Evolutionary conservation across 345 rosid genomes (phyloP), one percentile per base, ranked within the genome.

Genomic region (Nasturtium officinale): DNA sequence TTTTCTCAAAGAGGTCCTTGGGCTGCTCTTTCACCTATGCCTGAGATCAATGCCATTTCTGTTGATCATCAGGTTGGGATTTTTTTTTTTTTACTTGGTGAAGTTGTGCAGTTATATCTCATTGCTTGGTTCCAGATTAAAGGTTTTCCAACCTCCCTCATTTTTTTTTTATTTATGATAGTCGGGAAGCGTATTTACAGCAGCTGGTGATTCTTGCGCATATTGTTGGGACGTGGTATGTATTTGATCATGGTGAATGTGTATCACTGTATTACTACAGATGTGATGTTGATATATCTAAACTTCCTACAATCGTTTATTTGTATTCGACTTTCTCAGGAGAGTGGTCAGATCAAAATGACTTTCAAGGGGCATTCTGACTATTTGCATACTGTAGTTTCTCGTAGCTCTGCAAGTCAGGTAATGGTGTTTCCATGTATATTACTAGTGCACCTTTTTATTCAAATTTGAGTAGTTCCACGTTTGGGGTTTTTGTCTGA

Each of bases 201-300:
- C 96, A 40, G 89, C 89, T 20, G 99, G 99, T 77, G 97, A 91
- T 81, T 95, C 96, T 77, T 84, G 85, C 66, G 97, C 96, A 7
- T 91, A 95, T 83, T 90, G 97, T 78, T 95, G 97, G 97, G 99
- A 95, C 79, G 79, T 90, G 98, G 98, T 90, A 93, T 75, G 92
- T 78, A 73, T 79, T 64, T 72, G 40, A 60, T 79, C 72, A 61
- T 75, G 72, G 65, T 70, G 73, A 78, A 69, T 69, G 55, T 63
- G 2, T 73, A 20, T 43, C 18, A 0, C 25, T 33, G 37, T 33
- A 4, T 54, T 55, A n/a, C 45, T 7, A 17, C 13, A 20, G 54
- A 25, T 61, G 32, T 61, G 51, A 9, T 43, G 55, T 32, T 2
- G n/a, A 71, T 46, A 65, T 25, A 18, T 42, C 25, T 33, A 9